Evolutionary conservation across 345 rosid species (phyloP), one percentile per base, ranked within the genome.

Genomic region (Chamaenerion angustifolium): DNA sequence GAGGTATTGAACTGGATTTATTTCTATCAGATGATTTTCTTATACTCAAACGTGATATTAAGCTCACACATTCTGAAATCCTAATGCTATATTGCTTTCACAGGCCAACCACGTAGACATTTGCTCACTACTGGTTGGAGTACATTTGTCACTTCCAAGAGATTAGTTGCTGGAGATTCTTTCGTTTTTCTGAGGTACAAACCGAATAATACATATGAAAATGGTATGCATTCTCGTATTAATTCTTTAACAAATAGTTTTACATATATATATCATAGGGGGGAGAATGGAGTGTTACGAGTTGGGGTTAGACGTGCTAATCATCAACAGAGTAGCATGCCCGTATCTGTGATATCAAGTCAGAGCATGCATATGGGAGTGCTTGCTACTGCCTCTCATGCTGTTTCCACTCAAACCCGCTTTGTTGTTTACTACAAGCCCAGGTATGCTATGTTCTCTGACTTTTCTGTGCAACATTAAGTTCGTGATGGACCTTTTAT

Each of bases 291-390:
- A 46, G 84, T 78, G 62, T 56, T 92, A 45, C 79, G 83, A 9
- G 93, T 92, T 56, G 98, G 96, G 17, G 81, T 78, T 64, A 75
- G 89, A 40, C 85, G 78, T 64, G 69, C 73, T 48, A 71, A 77
- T 69, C 69, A 69, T 10, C 93, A 78, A 58, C 87, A 76, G 58
- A 73, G 66, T 57, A 74, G 69, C 70, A 80, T 80, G 87, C 88
- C 95, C 6, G 64, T 88, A 6, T 83, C 96, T n/a, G 92, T 86
- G 61, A 83, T 90, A 64, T 86, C 96, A 46, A 78, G 95, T 56
- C 98, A 82, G 63, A 87, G 89, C 79, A 87, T 92, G 95, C 96
- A 87, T 65, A 59, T 87, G 4, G 98, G 96, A 40, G 96, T 87
- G 63, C 89, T 87, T 63, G 95, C 96, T 46, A 87, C 90, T 51